Percentiles rank a stretch among this genome's conserved stretches.
Evolutionary conservation across 2,329 filamentous ascomycete species (phyloP).

Genomic region (Tolypocladium paradoxum): DNA sequence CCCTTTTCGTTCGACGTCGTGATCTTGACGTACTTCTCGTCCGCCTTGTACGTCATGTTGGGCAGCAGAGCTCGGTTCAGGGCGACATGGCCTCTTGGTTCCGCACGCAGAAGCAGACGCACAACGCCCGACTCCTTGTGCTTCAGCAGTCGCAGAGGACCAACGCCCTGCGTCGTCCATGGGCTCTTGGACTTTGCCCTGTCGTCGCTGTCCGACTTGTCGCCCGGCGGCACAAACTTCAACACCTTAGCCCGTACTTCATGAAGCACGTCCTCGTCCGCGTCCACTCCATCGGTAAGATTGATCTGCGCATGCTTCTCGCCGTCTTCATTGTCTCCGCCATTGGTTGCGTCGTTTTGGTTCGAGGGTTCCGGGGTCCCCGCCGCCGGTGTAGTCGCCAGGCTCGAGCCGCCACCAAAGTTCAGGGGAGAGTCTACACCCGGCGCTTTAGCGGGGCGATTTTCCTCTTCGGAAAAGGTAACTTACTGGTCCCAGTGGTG

Average conservation of each 20-base stretch:
- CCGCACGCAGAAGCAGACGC: conserved; percentile 61
- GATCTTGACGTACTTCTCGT: conserved; percentile 50
- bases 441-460: conserved; percentile 35
- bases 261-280: conserved; percentile 59
- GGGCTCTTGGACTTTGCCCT: conserved; percentile 39
- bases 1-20: conserved; percentile 47
- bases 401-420: conserved; percentile 48
- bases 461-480: conserved; percentile 28
- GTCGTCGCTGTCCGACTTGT: conserved; percentile 32
- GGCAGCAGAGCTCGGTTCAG: conserved; percentile 59
- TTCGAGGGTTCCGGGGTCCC: conserved; percentile 47
- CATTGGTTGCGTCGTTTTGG: conserved; percentile 30
- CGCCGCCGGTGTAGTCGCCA: conserved; percentile 48
- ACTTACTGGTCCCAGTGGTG: conserved; percentile 37
- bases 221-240: conserved; percentile 42
- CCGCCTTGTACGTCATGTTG: conserved; percentile 50
- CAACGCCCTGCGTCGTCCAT: conserved; percentile 63
- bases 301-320: conserved; percentile 59
- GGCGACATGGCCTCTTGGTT: conserved; percentile 62
- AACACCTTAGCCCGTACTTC: conserved; percentile 62
- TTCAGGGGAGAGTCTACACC: conserved; percentile 43
- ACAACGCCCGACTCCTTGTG: conserved; percentile 58
- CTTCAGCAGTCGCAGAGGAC: conserved; percentile 61
- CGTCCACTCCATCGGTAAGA: conserved; percentile 57
- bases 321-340: conserved; percentile 38